Percentiles rank a stretch among this genome's conserved stretches.
These are phyloP conservation scores for Flaveria bidentis DNA, from an alignment of 129 eudicot genomes.

Conservation along the genomic window DNA sequence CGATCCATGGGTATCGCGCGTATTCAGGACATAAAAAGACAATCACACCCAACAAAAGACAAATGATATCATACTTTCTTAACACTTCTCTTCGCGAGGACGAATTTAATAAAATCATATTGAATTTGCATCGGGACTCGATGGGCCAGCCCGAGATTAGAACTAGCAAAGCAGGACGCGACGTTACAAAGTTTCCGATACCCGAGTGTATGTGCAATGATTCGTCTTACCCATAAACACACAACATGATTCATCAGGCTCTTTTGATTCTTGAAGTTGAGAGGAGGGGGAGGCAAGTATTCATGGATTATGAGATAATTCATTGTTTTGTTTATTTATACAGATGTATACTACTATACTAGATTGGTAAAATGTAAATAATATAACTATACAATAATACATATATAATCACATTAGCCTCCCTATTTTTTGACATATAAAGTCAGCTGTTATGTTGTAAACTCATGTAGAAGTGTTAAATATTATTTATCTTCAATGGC, in stretches of 20 bases:
- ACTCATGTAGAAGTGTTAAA: not conserved
- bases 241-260: constrained; percentile 14
- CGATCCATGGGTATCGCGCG: constrained; percentile 91
- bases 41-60: constrained; percentile 91
- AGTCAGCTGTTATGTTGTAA: not conserved
- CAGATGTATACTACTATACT: constrained; percentile 40
- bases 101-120: constrained; percentile 66
- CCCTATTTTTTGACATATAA: constrained; percentile 10
- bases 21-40: constrained; percentile 94
- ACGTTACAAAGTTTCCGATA: constrained; percentile 91
- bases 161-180: constrained; percentile 74
- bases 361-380: constrained; percentile 35
- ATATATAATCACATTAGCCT: constrained; percentile 11
- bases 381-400: constrained; percentile 6
- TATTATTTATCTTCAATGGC: not conserved
- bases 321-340: constrained; percentile 37
- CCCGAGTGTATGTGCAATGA: constrained; percentile 96
- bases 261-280: constrained; percentile 22
- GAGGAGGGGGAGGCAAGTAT: constrained; percentile 13
- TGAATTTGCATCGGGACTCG: constrained; percentile 75
- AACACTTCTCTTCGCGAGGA: constrained; percentile 61
- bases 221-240: constrained; percentile 23
- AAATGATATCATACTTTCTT: constrained; percentile 68
- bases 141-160: constrained; percentile 86
- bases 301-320: constrained; percentile 15